These are phyloP conservation scores for Quercus phellos DNA, from an alignment of 331 rosid species.

Conservation along the genomic window DNA sequence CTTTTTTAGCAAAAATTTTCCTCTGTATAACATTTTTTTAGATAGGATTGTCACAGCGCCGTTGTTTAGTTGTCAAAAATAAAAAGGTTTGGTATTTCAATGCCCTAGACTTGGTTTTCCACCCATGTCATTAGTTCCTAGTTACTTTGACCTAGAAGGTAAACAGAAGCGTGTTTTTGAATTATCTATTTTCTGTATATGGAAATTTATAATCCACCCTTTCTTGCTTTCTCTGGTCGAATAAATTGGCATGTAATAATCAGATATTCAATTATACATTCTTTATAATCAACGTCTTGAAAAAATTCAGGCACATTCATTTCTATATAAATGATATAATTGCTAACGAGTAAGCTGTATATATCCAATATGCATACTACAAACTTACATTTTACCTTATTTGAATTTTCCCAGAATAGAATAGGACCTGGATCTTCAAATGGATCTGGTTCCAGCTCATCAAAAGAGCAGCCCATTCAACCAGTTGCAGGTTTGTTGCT, in stretches of 20 bases:
- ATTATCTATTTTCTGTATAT: not conserved
- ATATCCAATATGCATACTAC: not conserved
- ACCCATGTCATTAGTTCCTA: not conserved
- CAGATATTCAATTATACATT: not conserved
- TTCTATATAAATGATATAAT: not conserved
- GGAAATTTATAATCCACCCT: not conserved
- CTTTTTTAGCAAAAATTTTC: not conserved
- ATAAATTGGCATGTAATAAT: not conserved
- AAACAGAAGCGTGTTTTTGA: not conserved
- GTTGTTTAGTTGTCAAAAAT: not conserved
- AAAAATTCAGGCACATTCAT: not conserved
- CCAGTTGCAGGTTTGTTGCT: slow-evolving; percentile 50
- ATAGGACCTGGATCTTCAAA: slow-evolving; percentile 52
- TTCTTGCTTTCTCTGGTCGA: slow-evolving; percentile 1
- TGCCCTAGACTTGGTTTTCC: not conserved
- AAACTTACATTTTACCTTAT: not conserved
- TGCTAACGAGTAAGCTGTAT: not conserved
- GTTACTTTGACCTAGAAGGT: not conserved
- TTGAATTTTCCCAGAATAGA: slow-evolving; percentile 41
- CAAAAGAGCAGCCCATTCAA: slow-evolving; percentile 51
- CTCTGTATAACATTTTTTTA: not conserved
- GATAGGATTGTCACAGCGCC: not conserved
- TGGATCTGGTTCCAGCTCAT: slow-evolving; percentile 55
- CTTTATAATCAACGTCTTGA: not conserved
- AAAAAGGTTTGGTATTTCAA: not conserved